Evolutionary conservation across 345 rosid species (phyloP).

Genomic region (Clausena lansium): DNA sequence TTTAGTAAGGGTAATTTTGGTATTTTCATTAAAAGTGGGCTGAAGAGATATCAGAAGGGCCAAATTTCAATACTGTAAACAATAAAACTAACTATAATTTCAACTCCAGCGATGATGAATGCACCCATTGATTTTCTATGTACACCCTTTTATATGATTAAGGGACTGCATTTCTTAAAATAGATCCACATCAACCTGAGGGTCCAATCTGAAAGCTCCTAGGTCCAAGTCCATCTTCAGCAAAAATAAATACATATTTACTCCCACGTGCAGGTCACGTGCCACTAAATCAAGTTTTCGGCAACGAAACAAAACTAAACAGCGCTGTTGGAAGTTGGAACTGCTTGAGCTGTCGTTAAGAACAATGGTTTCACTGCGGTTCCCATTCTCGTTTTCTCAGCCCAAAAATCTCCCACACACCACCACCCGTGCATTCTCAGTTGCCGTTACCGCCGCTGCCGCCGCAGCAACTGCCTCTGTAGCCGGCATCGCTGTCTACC

Average conservation of each 20-base stretch:
- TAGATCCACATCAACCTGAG: too few relatives aligned
- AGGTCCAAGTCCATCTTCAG: background rate
- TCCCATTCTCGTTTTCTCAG: constrained; percentile 86
- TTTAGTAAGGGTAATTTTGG: too few relatives aligned
- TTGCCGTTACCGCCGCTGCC: constrained; percentile 34
- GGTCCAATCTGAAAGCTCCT: too few relatives aligned
- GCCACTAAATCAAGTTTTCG: background rate
- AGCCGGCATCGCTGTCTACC: constrained; percentile 44
- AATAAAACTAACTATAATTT: accelerated
- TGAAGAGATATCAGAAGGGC: too few relatives aligned
- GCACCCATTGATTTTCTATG: too few relatives aligned
- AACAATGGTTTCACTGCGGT: constrained; percentile 68
- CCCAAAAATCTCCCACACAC: constrained; percentile 27
- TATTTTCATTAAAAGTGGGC: too few relatives aligned
- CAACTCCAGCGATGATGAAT: too few relatives aligned
- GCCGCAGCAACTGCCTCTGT: constrained; percentile 40
- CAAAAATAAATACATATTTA: background rate
- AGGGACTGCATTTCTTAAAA: too few relatives aligned
- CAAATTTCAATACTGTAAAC: too few relatives aligned
- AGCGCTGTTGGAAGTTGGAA: too few relatives aligned
- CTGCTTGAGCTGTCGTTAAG: background rate
- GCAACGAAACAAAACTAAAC: background rate
- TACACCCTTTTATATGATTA: too few relatives aligned
- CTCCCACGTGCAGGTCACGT: background rate
- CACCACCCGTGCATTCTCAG: constrained; percentile 24